phyloP scores from a whole-genome alignment of 345 rosid species.

The Eucalyptus virginea region DNA sequence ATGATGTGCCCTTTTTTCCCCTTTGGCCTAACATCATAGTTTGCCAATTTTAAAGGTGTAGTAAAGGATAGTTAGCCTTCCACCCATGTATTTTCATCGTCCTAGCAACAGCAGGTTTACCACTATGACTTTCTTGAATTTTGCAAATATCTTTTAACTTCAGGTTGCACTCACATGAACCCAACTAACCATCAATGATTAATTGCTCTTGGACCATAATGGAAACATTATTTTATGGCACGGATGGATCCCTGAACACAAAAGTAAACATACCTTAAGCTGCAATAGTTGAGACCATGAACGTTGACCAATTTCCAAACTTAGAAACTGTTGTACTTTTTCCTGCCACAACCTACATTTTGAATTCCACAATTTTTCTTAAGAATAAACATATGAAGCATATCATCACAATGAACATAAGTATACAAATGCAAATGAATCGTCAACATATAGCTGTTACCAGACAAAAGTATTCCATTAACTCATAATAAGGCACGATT shows the following conservation, averaged over 20 bases:
- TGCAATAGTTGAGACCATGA: conserved; percentile 32
- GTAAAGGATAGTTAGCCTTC: neutral
- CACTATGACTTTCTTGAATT: neutral
- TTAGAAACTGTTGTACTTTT: conserved; percentile 24
- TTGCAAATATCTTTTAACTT: neutral
- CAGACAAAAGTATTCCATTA: neutral
- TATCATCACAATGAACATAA: neutral
- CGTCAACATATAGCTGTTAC: neutral
- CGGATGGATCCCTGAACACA: neutral
- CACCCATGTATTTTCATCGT: neutral
- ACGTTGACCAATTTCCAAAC: conserved; percentile 16
- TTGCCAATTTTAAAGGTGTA: neutral
- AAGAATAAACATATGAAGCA: neutral
- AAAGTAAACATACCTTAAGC: conserved; percentile 28
- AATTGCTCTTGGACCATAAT: neutral
- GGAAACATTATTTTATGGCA: neutral
- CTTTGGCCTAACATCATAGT: neutral
- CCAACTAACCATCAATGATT: neutral
- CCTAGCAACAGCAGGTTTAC: neutral
- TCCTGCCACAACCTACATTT: conserved; percentile 52
- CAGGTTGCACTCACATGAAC: neutral
- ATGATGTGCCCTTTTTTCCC: neutral
- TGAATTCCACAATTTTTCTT: neutral
- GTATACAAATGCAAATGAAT: neutral
- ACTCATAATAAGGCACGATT: neutral